Evolutionary conservation across 2,329 filamentous ascomycete species (phyloP).

Genomic region (Myriosclerotinia duriaeana): DNA sequence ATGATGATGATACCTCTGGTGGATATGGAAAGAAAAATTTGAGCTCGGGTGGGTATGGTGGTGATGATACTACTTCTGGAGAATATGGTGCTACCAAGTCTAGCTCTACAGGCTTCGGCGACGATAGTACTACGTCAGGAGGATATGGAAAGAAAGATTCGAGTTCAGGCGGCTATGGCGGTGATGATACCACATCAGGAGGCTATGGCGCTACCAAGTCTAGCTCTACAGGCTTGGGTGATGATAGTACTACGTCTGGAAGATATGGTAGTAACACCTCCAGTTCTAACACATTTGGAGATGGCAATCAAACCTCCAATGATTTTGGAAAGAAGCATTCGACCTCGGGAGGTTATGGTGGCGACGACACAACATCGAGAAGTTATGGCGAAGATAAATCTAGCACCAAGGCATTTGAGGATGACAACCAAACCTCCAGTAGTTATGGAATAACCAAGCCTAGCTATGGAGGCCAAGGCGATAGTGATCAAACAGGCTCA

Average conservation of each 20-base stretch:
- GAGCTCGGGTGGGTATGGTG: not conserved
- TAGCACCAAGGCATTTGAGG: not conserved
- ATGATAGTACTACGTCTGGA: not conserved
- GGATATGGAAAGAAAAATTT: not conserved
- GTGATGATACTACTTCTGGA: not conserved
- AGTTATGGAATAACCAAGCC: not conserved
- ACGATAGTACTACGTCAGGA: not conserved
- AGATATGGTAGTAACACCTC: not conserved
- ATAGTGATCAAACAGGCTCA: not conserved
- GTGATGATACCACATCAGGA: not conserved
- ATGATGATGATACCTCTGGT: not conserved
- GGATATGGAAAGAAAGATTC: not conserved
- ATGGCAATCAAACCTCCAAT: not conserved
- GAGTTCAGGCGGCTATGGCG: not conserved
- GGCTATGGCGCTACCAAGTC: not conserved
- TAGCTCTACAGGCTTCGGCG: too few relatives aligned
- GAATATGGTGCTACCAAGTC: not conserved
- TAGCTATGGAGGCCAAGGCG: not conserved
- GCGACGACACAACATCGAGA: not conserved
- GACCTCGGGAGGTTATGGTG: not conserved
- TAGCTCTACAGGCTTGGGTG: not conserved
- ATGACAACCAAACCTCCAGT: not conserved
- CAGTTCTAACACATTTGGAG: not conserved
- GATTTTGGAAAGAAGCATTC: not conserved
- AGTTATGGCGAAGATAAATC: not conserved